Percentiles rank a stretch among this genome's conserved stretches.
phyloP scores from a whole-genome alignment of 106 monocot species.

The Phalaenopsis aphrodite region DNA sequence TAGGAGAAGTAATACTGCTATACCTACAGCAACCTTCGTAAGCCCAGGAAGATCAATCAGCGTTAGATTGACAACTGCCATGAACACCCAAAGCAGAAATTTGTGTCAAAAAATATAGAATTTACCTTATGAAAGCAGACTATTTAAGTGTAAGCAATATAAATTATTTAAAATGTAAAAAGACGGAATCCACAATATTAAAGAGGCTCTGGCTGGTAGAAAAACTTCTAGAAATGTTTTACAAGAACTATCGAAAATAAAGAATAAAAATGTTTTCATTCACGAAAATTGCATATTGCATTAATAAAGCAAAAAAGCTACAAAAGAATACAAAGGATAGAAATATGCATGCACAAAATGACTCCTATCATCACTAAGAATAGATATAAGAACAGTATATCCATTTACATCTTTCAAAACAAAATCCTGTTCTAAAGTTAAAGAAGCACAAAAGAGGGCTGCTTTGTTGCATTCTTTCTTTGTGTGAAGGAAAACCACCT shows the following conservation, averaged over 20 bases:
- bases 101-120: background rate
- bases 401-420: no score
- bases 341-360: no score
- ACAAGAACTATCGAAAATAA: background rate
- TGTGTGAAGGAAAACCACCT: no score
- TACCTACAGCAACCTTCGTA: conserved; percentile 99
- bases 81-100: conserved; percentile 1
- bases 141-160: background rate
- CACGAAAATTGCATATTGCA: background rate
- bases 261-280: background rate
- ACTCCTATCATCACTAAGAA: no score
- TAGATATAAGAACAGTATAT: no score
- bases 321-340: no score
- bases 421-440: no score
- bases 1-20: background rate
- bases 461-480: no score
- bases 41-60: conserved; percentile 96
- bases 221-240: background rate
- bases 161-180: background rate
- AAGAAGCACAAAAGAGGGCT: no score
- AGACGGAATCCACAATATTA: background rate
- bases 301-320: no score
- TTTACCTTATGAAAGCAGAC: background rate
- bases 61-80: conserved; percentile 91
- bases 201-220: background rate